Base-by-base conservation (phyloP, 2,329 filamentous ascomycete species). In the Whalleya microplaca region DNA sequence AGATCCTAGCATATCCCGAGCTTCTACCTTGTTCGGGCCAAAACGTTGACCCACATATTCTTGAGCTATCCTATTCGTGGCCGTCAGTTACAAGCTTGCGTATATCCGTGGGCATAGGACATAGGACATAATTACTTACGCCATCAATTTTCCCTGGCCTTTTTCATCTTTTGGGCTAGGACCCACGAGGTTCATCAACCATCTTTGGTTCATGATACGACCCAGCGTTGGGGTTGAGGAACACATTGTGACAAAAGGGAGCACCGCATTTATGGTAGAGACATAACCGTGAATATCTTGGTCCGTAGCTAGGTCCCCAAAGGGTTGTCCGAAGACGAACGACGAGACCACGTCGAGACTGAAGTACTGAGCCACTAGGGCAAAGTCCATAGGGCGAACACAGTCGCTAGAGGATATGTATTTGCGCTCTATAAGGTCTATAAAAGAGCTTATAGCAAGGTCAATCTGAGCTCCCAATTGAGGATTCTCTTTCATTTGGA, bases 291-390 rank as follows among this genome's bases (percentile, higher is more conserved):
- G 56, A 9, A 65, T 45, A 21, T 67, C 65, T 7, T 51, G 45
- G 27, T 66, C 59, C 3, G 46, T 55, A 16, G 53, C 50, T 14
- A 68, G 46, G 40, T 60, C 63, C 3, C 67, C 65, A 45, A 69
- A 67, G 23, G 65, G 65, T 32, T 64, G 56, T 10, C 66, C 66
- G 12, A 66, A 65, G 2, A 62, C 63, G 42, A 60, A 41, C 7
- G 55, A 56, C 1, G 66, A 65, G 21, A 69, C 68, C 6, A 62
- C 53, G 32, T 69, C 67, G 12, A 68, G 45, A 21, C 64, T 61
- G 29, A 65, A 69, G 21, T 58, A 59, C 41, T 47, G 53, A 8
- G 61, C 40, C 12, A 57, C 40, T 27, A 55, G 46, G 18, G 59
- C 55, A 7, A 68, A 51, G 20, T 67, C 66, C 32, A 66, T 45